These are phyloP conservation scores for Hypoxylon fragiforme DNA, from an alignment of 495 filamentous ascomycete species.

Conservation along the genomic window DNA sequence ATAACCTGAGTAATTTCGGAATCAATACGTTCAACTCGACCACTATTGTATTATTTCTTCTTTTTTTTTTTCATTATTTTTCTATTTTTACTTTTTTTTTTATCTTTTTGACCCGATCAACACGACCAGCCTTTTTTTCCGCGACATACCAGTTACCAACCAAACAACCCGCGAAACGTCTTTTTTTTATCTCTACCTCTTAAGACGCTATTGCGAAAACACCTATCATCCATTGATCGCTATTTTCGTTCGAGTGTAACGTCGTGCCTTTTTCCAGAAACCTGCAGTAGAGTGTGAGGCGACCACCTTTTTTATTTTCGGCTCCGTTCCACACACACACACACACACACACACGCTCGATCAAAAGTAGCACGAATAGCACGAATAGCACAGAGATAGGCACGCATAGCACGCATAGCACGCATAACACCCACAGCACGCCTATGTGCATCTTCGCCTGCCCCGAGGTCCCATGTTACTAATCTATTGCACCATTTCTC, in stretches of 20 bases:
- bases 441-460: conserved; percentile 30
- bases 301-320: conserved; percentile 9
- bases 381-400: too few relatives aligned
- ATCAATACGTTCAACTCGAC: too few relatives aligned
- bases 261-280: conserved; percentile 24
- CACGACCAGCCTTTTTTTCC: conserved; percentile 1
- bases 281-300: conserved; percentile 18
- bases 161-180: neutral
- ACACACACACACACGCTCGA: too few relatives aligned
- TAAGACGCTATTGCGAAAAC: too few relatives aligned
- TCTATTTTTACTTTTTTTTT: neutral
- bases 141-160: conserved; percentile 2
- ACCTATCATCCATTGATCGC: too few relatives aligned
- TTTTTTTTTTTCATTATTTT: conserved; percentile 4
- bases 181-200: too few relatives aligned
- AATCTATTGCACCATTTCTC: conserved; percentile 27
- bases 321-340: conserved; percentile 19
- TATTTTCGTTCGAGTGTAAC: conserved; percentile 30
- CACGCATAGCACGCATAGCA: too few relatives aligned
- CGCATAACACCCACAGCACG: conserved; percentile 23
- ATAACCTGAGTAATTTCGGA: too few relatives aligned
- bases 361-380: too few relatives aligned
- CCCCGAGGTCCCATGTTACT: conserved; percentile 34
- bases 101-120: conserved; percentile 6
- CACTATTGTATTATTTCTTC: neutral